These are phyloP conservation scores for Pyricularia pennisetigena DNA, from an alignment of 2,329 filamentous ascomycete species.

Conservation along the genomic window DNA sequence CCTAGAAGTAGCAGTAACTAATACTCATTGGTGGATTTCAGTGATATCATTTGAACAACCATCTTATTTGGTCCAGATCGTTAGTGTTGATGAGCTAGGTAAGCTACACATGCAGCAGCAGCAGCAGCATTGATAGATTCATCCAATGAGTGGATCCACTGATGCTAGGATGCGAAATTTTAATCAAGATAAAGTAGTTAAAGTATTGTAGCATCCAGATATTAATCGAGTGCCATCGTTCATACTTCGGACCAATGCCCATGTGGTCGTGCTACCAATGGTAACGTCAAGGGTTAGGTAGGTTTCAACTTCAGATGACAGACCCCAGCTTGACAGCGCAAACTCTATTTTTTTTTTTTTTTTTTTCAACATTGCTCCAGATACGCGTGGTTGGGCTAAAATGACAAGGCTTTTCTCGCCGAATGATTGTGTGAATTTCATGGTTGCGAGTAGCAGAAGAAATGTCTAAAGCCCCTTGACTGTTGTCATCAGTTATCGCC, in stretches of 20 bases:
- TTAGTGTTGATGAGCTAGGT: not conserved
- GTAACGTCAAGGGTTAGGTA: not conserved
- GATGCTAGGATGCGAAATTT: not conserved
- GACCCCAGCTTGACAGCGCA: not conserved
- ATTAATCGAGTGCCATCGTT: not conserved
- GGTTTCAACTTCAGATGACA: not conserved
- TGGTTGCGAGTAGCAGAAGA: too few relatives aligned
- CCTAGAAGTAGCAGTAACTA: too few relatives aligned
- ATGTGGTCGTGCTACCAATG: not conserved
- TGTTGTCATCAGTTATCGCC: too few relatives aligned
- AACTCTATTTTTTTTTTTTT: not conserved
- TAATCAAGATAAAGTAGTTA: not conserved
- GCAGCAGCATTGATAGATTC: not conserved
- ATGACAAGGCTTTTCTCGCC: too few relatives aligned
- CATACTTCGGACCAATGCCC: not conserved
- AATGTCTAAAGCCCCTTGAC: too few relatives aligned
- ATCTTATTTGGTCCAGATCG: not conserved
- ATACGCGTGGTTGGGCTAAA: too few relatives aligned
- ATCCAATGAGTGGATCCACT: not conserved
- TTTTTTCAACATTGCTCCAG: too few relatives aligned
- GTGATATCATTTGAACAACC: not conserved
- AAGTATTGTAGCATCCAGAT: not conserved
- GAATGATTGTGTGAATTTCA: too few relatives aligned
- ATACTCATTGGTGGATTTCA: not conserved
- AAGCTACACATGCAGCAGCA: not conserved